Evolutionary conservation across 2,329 filamentous ascomycete species (phyloP), one percentile per base, ranked within the genome.

Genomic region (Trichoderma koningiopsis): DNA sequence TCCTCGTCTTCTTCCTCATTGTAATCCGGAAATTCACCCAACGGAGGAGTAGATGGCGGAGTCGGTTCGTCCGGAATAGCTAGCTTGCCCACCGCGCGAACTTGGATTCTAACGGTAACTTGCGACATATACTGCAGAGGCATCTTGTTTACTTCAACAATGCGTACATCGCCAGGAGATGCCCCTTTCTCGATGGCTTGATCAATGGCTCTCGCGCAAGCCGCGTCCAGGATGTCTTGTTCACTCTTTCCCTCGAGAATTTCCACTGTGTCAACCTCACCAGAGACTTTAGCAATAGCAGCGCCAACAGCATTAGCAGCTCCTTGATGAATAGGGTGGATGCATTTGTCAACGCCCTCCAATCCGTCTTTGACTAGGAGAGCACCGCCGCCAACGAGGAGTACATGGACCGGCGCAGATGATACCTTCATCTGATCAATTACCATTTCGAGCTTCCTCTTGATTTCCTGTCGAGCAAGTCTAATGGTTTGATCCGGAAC

Each of bases 291-390:
- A 3, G 85, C 85, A 37, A 87, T 87, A 0, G 87, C 87, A 0
- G 87, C 87, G 6, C 87, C 87, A 2, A 89, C 84, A 0, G 87
- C 87, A 74, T 89, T 89, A 4, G 87, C 87, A 0, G 85, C 86
- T 68, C 85, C 85, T 35, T 86, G 80, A 61, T 83, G 84, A 2
- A 83, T 81, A 0, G 87, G 87, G 5, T 81, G 78, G 8, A 86
- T 83, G 68, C 84, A 82, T 70, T 84, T 79, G 7, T 81, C 79
- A 0, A 87, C 86, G 0, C 85, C 86, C 0, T 80, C 77, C 7
- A 89, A 79, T 0, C 78, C 73, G 5, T 84, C 79, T 0, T 83
- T 82, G 3, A 84, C 83, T 2, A 88, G 75, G 0, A 89, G 80
- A 0, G 85, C 83, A 5, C 87, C 87, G 5, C 87, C 87, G 2